Base-by-base conservation (phyloP, 2,329 filamentous ascomycete species). In the Aspergillus thermomutatus region DNA sequence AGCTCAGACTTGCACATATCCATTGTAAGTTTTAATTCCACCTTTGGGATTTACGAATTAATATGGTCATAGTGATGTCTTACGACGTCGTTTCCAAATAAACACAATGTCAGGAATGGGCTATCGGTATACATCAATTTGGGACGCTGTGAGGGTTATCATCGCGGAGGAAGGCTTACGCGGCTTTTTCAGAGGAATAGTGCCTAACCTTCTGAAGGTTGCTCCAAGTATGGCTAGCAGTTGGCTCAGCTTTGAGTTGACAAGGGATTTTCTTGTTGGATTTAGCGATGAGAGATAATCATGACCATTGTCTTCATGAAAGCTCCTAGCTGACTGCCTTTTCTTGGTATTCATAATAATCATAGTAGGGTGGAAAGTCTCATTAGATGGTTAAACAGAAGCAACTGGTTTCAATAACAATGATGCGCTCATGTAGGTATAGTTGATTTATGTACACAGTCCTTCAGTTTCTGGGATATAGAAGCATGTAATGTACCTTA, bases 41-140 rank as follows among this genome's bases (percentile, higher is more conserved):
- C 6, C 2, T 28, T 40, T 50, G 40, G 10, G 47, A 28, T 34
- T 10, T 23, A 23, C 31, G n/a, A 49, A 28, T 17, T 65, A 49
- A 64, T 57, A 2, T 43, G 19, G 9, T 28, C 49, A 28, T 59
- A 94, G 91, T 72, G 92, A 96, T 71, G 93, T 99, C 2, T 82
- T 99, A 54, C 90, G 94, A 31, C 87, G 94, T 58, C 86, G 94
- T 51, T 99, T 99, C 74, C 94, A 99, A 72, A 94, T 99, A 78
- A 99, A 99, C 77, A 97, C 94, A 53, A 99, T 99, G 94, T 91
- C 90, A 49, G 94, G 94, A 52, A 93, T 99, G 87, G 94, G 94
- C 51, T 97, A 97, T 76, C 86, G 93, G 72, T 99, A 99, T 79
- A 92, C 90, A 68, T 89, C 87, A 6, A 88, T 99, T 46, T 82